Conservation (phyloP, 1,284 basidiomycete species). For the Apiotrichum brassicae region DNA sequence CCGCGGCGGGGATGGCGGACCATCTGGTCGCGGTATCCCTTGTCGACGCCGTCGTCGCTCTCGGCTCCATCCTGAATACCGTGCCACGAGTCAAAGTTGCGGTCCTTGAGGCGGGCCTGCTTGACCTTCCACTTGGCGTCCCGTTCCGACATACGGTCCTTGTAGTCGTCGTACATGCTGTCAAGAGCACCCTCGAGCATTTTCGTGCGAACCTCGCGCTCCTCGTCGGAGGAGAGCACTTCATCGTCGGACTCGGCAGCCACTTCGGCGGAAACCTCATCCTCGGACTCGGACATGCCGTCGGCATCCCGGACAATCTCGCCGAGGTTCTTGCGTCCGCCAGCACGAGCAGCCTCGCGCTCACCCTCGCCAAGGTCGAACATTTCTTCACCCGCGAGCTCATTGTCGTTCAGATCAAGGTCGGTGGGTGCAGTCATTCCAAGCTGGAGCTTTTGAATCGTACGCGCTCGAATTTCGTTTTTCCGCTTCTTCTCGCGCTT, state of each 20-base stretch:
- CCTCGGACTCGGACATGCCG: conserved; percentile 48
- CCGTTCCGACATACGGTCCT: conserved; percentile 68
- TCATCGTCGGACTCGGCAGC: conserved; percentile 51
- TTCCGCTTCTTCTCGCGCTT: conserved; percentile 78
- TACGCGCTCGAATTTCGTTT: conserved; percentile 82
- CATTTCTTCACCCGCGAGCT: conserved; percentile 62
- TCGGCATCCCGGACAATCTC: conserved; percentile 51
- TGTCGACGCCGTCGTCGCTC: conserved; percentile 44
- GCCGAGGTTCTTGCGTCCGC: conserved; percentile 47
- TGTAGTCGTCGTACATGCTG: conserved; percentile 81
- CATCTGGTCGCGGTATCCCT: conserved; percentile 28
- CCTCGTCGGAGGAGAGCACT: conserved; percentile 61
- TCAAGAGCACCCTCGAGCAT: conserved; percentile 80
- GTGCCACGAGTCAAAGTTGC: conserved; percentile 64
- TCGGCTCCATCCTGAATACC: conserved; percentile 55
- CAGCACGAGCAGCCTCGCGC: conserved; percentile 49
- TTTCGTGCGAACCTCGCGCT: conserved; percentile 59
- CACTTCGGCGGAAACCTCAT: conserved; percentile 22
- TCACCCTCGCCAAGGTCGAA: conserved; percentile 73
- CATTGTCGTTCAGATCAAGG: conserved; percentile 66
- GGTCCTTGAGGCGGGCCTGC: conserved; percentile 70
- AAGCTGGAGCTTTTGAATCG: conserved; percentile 91
- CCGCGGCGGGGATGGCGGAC: conserved; percentile 27
- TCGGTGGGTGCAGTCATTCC: conserved; percentile 98
- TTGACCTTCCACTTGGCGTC: conserved; percentile 87